Evolutionary conservation across 2,329 filamentous ascomycete genomes (phyloP).

Genomic region (Laburnicola sp.): DNA sequence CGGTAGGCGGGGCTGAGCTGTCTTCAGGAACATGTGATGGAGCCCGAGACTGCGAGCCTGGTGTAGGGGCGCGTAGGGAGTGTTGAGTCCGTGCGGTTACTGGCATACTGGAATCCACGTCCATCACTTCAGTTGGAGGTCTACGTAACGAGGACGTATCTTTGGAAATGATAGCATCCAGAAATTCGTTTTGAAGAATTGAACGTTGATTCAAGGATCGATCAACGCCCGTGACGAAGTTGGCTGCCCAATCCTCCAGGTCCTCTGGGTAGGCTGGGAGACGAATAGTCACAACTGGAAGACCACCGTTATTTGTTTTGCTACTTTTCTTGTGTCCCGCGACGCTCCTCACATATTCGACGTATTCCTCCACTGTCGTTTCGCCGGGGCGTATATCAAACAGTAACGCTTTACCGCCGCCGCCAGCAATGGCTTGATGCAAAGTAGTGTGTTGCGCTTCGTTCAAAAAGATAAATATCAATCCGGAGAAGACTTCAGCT

Average conservation of each 20-base stretch:
- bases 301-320: constrained; percentile 64
- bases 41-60: constrained; percentile 19
- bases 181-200: constrained; percentile 86
- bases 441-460: constrained; percentile 74
- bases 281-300: constrained; percentile 77
- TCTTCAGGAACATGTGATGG: constrained; percentile 25
- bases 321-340: constrained; percentile 74
- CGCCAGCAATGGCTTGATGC: constrained; percentile 72
- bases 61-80: constrained; percentile 21
- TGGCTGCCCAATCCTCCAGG: constrained; percentile 66
- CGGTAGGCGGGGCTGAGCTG: constrained; percentile 17
- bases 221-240: constrained; percentile 71
- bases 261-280: constrained; percentile 56
- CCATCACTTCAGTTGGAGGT: constrained; percentile 56
- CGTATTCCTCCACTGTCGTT: constrained; percentile 74
- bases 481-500: constrained; percentile 76
- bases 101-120: constrained; percentile 24
- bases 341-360: constrained; percentile 73
- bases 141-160: constrained; percentile 73
- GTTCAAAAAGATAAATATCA: constrained; percentile 87
- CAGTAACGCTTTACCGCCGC: constrained; percentile 78
- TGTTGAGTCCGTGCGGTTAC: constrained; percentile 14
- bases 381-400: constrained; percentile 63
- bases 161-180: constrained; percentile 83
- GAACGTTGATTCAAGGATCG: constrained; percentile 75